Evolutionary conservation across 495 filamentous ascomycete species (phyloP), one percentile per base, ranked within the genome.

Genomic region (Xylaria acuta): DNA sequence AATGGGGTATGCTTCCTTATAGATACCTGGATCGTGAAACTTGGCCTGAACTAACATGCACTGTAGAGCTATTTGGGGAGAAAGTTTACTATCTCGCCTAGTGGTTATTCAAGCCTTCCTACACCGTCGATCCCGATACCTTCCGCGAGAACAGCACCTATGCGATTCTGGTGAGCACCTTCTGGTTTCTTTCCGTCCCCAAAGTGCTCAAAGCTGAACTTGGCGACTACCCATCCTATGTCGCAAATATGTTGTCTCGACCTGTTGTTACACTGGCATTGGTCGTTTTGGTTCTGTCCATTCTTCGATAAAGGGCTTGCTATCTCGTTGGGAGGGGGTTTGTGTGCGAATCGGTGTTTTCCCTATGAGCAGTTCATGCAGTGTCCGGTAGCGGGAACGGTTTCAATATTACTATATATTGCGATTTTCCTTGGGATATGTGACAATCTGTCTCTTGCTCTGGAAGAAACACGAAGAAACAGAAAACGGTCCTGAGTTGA

Each of bases 121-220:
- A 67, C 14, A 20, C 1, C n/a, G 40, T 67, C 18, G 43, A 66
- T 22, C 8, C 49, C n/a, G n/a, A 54, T 11, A 8, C 32, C n/a
- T 40, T 67, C n/a, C 45, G 64, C 18, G 63, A 66, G 63, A 66
- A 41, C 1, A 27, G 18, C 5, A 67, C 27, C 22, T 67, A 67
- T 27, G 20, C 34, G 8, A 49, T 53, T 2, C 49, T 56, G 11
- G 64, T 67, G 11, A 41, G 64, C 49, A 41, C 12, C 4, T 40
- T 67, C 8, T 54, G 49, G 32, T 20, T 67, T 36, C n/a, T 56
- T 5, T 67, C 34, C 14, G 32, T 67, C 11, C 32, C 56, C n/a
- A 54, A 56, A 16, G 34, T 56, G 3, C 47, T 53, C 64, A 67
- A 56, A 30, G 45, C 3, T 41, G 32, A 67, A 40, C 22, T 67